Base-by-base conservation (phyloP, 176 grass and related monocot genomes). In the Rhynchospora breviuscula region DNA sequence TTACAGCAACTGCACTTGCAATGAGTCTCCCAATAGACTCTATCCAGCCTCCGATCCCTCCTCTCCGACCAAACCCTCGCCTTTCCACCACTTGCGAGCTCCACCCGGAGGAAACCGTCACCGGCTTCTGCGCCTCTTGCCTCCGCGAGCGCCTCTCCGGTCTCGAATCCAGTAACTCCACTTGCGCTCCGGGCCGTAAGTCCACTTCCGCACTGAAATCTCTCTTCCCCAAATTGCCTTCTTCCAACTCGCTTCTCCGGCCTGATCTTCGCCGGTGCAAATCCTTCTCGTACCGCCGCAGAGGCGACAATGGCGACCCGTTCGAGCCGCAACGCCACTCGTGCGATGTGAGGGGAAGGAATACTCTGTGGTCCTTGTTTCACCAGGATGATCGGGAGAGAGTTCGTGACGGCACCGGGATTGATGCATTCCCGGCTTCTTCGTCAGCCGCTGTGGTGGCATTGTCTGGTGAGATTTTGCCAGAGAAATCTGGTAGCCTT, bases 311-410 rank as follows among this genome's bases (percentile, higher is more conserved):
- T 0, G 83, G 56, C 31, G 69, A 87, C 22, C 77, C 72, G 0
- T 91, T 92, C 21, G 95, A 97, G 81, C 95, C 95, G 26, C 95
- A 97, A 80, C 89, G 92, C 19, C 89, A 75, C 8, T 97, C 95
- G 49, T 97, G 95, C 67, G 95, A 97, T 52, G 89, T 97, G 63
- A 87, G 88, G 2, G 95, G 90, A 22, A 90, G 95, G n/a, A 94
- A 89, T 59, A 97, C 92, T n/a, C 87, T 97, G 66, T 97, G 89
- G 89, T 89, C 95, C 52, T 84, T 97, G 47, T 97, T 97, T 86
- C 87, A 97, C 82, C 90, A 91, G 92, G 95, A 97, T 63, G 95
- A 94, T 86, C 86, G 88, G 5, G 86, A 97, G 48, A 80, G 90
- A 70, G 84, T 97, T 62, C 86, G 74, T 19, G 87, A 90, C 58